A percentile compares a stretch with the other conserved stretches of the same genome.
Evolutionary conservation across 2,329 filamentous ascomycete genomes (phyloP).

Genomic region (Alternaria triticimaculans): DNA sequence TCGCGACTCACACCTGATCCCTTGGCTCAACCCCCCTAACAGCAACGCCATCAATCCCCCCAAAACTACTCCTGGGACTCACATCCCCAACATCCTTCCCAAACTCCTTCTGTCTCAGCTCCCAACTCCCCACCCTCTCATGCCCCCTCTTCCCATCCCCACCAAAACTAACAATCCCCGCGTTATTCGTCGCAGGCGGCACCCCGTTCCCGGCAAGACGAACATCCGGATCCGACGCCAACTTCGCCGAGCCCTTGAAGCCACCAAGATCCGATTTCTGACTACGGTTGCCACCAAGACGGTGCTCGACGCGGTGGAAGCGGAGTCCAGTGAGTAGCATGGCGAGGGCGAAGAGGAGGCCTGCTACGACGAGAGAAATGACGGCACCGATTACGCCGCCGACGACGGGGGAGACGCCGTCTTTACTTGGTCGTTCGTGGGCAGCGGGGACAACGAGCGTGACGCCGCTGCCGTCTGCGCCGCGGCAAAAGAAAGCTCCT

Average conservation of each 20-base stretch:
- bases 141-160: slow-evolving; percentile 46
- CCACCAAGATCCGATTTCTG: slow-evolving; percentile 56
- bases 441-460: background rate
- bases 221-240: slow-evolving; percentile 63
- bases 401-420: slow-evolving; percentile 51
- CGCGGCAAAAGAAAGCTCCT: slow-evolving; percentile 59
- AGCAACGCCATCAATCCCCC: slow-evolving; percentile 53
- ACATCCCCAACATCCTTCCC: slow-evolving; percentile 30
- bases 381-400: slow-evolving; percentile 65
- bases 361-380: slow-evolving; percentile 57
- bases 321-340: slow-evolving; percentile 57
- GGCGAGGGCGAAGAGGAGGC: slow-evolving; percentile 50
- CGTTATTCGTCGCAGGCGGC: slow-evolving; percentile 25
- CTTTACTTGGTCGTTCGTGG: background rate
- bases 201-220: slow-evolving; percentile 54
- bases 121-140: slow-evolving; percentile 65
- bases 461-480: slow-evolving; percentile 39
- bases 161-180: slow-evolving; percentile 8
- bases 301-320: slow-evolving; percentile 48
- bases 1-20: slow-evolving; percentile 54
- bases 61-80: slow-evolving; percentile 51
- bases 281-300: slow-evolving; percentile 25
- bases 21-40: slow-evolving; percentile 52
- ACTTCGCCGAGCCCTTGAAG: slow-evolving; percentile 63
- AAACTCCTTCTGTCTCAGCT: slow-evolving; percentile 53